These are phyloP conservation scores for Heterobasidion parviporum DNA, from an alignment of 1,284 basidiomycete species.

Conservation along the genomic window DNA sequence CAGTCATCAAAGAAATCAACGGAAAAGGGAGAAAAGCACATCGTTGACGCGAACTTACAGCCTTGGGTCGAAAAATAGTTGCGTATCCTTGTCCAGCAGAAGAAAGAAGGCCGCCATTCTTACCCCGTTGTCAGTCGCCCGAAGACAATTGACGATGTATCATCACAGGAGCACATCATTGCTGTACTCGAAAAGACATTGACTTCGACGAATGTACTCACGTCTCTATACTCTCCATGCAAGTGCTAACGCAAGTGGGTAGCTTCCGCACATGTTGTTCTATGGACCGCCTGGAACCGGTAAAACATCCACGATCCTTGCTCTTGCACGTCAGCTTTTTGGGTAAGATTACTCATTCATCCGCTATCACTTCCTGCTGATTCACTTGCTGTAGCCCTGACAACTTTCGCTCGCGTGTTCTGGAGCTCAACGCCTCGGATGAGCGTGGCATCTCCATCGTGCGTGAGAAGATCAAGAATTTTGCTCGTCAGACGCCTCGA, in stretches of 20 bases:
- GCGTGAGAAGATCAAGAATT: constrained; percentile 97
- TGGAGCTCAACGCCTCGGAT: constrained; percentile 99
- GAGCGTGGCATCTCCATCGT: constrained; percentile 97
- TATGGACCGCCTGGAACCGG: constrained; percentile 99
- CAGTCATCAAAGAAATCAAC: constrained; percentile 21
- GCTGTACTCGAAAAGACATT: constrained; percentile 88
- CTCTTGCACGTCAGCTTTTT: constrained; percentile 89
- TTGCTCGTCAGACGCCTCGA: constrained; percentile 90
- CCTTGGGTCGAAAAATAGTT: constrained; percentile 99
- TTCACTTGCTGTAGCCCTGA: constrained; percentile 65
- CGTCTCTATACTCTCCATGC: constrained; percentile 1
- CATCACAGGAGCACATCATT: constrained; percentile 95
- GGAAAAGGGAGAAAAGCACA: constrained; percentile 30
- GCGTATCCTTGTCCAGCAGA: constrained; percentile 12
- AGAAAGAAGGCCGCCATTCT: not conserved
- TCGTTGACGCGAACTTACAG: constrained; percentile 59
- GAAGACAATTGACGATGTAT: constrained; percentile 95
- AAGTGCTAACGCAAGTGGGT: constrained; percentile 5
- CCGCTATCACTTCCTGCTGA: not conserved
- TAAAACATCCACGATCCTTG: constrained; percentile 97
- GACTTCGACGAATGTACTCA: constrained; percentile 81
- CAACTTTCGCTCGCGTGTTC: constrained; percentile 86
- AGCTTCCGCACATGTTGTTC: constrained; percentile 99
- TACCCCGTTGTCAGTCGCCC: constrained; percentile 61
- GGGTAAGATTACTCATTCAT: constrained; percentile 50